Conservation (phyloP, 306 rosid genomes). For the Alnus rubra region DNA sequence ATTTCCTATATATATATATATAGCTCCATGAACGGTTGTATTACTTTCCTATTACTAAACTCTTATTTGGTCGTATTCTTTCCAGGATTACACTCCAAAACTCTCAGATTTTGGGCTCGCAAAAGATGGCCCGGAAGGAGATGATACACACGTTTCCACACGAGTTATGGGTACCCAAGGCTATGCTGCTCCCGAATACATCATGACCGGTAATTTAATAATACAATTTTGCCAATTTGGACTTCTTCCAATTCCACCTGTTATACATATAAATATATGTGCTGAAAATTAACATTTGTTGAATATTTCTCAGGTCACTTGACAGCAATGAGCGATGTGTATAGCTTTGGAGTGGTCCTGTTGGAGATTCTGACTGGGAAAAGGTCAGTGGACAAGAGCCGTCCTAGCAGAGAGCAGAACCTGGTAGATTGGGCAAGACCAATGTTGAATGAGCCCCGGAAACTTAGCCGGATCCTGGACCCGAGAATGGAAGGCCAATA, state of each 20-base stretch:
- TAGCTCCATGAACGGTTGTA: neutral
- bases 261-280: neutral
- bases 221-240: too few relatives aligned
- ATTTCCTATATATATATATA: neutral
- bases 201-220: conserved; percentile 74
- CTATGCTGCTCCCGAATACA: conserved; percentile 91
- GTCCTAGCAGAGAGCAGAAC: conserved; percentile 73
- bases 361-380: conserved; percentile 80
- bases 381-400: conserved; percentile 68
- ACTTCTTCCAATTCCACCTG: neutral
- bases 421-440: conserved; percentile 89
- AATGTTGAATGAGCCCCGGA: conserved; percentile 55
- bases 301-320: conserved; percentile 57
- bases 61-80: neutral
- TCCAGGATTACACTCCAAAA: conserved; percentile 75
- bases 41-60: neutral
- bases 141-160: conserved; percentile 93
- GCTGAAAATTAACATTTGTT: neutral
- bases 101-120: conserved; percentile 97
- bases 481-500: conserved; percentile 81
- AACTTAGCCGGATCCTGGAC: conserved; percentile 67
- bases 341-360: conserved; percentile 87
- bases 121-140: conserved; percentile 97
- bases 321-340: conserved; percentile 93
- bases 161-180: conserved; percentile 97